These are phyloP conservation scores for Boletus fagicola DNA, from an alignment of 768 basidiomycete genomes.

Conservation along the genomic window DNA sequence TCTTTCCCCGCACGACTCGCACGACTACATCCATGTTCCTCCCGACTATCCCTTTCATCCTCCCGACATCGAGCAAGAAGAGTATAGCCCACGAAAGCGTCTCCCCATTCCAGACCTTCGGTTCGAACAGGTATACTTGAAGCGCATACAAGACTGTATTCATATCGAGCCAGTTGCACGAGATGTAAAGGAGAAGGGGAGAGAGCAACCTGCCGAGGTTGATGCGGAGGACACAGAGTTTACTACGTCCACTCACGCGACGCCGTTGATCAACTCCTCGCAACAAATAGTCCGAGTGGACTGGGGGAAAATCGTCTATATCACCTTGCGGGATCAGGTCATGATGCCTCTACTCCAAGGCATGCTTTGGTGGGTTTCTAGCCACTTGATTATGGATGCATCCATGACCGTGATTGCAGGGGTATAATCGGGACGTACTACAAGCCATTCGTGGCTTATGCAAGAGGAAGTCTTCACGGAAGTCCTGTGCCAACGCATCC, in stretches of 20 bases:
- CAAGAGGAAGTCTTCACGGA: conserved; percentile 18
- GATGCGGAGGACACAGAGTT: conserved; percentile 23
- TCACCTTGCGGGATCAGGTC: conserved; percentile 67
- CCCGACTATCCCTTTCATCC: conserved; percentile 20
- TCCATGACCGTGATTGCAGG: conserved; percentile 18
- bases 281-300: conserved; percentile 44
- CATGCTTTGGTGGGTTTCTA: conserved; percentile 52
- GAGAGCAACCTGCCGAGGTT: conserved; percentile 18
- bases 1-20: conserved; percentile 9
- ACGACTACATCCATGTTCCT: conserved; percentile 16
- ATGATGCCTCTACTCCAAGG: conserved; percentile 68
- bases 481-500: conserved; percentile 10
- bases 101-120: conserved; percentile 75
- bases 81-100: conserved; percentile 30
- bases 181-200: conserved; percentile 33
- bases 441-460: conserved; percentile 27
- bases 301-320: conserved; percentile 60
- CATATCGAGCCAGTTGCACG: conserved; percentile 35
- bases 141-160: conserved; percentile 54
- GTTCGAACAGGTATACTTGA: conserved; percentile 70
- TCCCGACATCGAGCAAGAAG: conserved; percentile 16
- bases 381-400: neutral
- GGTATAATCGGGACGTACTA: conserved; percentile 34
- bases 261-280: conserved; percentile 28
- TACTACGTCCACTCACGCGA: conserved; percentile 27